phyloP scores from a whole-genome alignment of 345 rosid genomes.

The Rhizophora apiculata region DNA sequence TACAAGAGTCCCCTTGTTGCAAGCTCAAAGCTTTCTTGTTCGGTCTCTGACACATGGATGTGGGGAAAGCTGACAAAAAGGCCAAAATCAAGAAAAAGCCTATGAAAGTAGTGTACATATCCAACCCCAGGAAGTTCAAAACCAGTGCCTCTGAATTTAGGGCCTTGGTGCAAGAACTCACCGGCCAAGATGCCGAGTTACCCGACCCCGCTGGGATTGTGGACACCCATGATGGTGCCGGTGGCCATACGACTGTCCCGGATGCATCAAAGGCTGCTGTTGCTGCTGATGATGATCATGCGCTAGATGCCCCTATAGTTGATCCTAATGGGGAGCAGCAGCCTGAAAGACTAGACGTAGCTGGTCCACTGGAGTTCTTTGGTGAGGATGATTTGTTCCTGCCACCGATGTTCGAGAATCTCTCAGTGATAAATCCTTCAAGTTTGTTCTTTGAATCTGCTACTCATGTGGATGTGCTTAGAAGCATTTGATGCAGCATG shows the following conservation, averaged over 20 bases:
- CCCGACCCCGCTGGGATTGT: constrained; percentile 22
- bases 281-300: background rate
- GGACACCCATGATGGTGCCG: background rate
- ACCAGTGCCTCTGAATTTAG: constrained; percentile 40
- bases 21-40: background rate
- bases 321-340: constrained; percentile 1
- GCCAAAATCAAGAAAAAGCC: constrained; percentile 20
- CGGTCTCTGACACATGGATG: background rate
- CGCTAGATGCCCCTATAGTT: constrained; percentile 1
- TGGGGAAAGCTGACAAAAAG: background rate
- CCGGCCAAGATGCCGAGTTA: constrained; percentile 44
- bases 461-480: constrained; percentile 3
- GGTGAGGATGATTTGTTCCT: constrained; percentile 32
- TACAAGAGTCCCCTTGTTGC: background rate
- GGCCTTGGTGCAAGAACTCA: constrained; percentile 47
- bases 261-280: background rate
- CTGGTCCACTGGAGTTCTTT: constrained; percentile 5
- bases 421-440: constrained; percentile 20
- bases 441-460: constrained; percentile 13
- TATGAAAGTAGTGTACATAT: constrained; percentile 51
- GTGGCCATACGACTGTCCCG: constrained; percentile 11
- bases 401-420: constrained; percentile 28
- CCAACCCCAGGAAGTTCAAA: constrained; percentile 49
- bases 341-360: background rate
- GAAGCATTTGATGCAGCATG: constrained; percentile 4